phyloP scores from a whole-genome alignment of 2,329 filamentous ascomycete genomes.

The Ceratocystis huliohia region DNA sequence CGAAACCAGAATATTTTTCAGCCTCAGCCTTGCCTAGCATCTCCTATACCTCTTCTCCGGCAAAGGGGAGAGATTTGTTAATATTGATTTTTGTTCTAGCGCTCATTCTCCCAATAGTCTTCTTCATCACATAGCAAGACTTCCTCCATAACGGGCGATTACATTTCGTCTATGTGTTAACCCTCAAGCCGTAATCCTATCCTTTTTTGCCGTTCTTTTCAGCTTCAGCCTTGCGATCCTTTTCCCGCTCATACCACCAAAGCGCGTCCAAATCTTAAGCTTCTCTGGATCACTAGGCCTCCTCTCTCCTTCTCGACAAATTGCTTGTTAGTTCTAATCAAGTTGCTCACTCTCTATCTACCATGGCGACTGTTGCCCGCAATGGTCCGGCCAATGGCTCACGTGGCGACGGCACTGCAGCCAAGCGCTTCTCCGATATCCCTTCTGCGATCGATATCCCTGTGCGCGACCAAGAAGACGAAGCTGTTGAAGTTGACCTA shows the following conservation, averaged over 20 bases:
- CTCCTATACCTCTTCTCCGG: background rate
- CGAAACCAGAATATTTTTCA: background rate
- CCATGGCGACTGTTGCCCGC: conserved; percentile 23
- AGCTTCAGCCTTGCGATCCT: conserved; percentile 9
- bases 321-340: background rate
- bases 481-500: conserved; percentile 83
- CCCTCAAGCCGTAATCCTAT: background rate
- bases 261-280: background rate
- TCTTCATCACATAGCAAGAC: too few species aligned
- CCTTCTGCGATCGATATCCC: conserved; percentile 54
- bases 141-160: background rate
- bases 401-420: conserved; percentile 30
- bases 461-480: conserved; percentile 52
- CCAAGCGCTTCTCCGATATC: conserved; percentile 51
- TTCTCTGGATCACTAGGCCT: background rate
- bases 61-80: background rate
- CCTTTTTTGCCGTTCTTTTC: conserved; percentile 3
- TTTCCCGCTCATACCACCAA: background rate
- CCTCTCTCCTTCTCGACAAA: background rate
- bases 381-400: conserved; percentile 35
- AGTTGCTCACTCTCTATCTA: background rate
- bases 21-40: background rate
- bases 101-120: background rate
- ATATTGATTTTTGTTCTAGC: background rate
- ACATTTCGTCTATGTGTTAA: background rate